Evolutionary conservation across 2,329 filamentous ascomycete species (phyloP), one percentile per base, ranked within the genome.

Genomic region (Chalaropsis ovoidea): DNA sequence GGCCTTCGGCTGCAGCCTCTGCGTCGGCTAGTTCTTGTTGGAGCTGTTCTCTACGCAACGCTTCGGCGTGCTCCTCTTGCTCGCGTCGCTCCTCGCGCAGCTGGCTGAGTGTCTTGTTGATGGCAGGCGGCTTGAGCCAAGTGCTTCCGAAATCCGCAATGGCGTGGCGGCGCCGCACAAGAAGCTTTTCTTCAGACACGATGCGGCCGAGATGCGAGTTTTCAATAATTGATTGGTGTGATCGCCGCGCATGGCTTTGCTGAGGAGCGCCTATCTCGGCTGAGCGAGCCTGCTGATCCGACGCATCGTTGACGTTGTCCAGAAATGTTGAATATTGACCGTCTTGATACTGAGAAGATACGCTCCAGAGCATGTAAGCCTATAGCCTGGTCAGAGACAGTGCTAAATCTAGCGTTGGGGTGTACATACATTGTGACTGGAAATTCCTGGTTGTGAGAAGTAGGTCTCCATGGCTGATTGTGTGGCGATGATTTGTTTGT

Each of bases 41-140:
- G 3, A 87, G 76, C 70, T 84, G 82, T 73, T 92, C 88, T 39
- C 88, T 80, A 24, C 87, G 80, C 74, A 90, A 77, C 1, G 88
- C 83, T 72, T 89, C 86, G 68, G 89, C 84, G 68, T 92, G 89
- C 75, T 99, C 94, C 73, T 93, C 87, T 65, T 89, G 83, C 77
- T 99, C 94, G 11, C 88, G 83, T 70, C 87, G 85, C 77, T 99
- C 94, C 76, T 99, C 94, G 52, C 88, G 86, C 76, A 91, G 84
- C 69, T 95, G 91, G 73, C 95, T 87, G 67, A 96, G 84, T 0
- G 93, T 96, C 79, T 97, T 99, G 66, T 85, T 75, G 65, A 96
- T 82, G 7, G 93, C 94, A 0, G 90, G 91, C 0, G 94, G 94
- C 67, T 88, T 89, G 65, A 99, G 86, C 94, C 94, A 99, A 56